A percentile compares a stretch with the other conserved stretches of the same genome.
These are phyloP conservation scores for Calonectria leucothoes DNA, from an alignment of 2,329 filamentous ascomycete species.

Conservation along the genomic window DNA sequence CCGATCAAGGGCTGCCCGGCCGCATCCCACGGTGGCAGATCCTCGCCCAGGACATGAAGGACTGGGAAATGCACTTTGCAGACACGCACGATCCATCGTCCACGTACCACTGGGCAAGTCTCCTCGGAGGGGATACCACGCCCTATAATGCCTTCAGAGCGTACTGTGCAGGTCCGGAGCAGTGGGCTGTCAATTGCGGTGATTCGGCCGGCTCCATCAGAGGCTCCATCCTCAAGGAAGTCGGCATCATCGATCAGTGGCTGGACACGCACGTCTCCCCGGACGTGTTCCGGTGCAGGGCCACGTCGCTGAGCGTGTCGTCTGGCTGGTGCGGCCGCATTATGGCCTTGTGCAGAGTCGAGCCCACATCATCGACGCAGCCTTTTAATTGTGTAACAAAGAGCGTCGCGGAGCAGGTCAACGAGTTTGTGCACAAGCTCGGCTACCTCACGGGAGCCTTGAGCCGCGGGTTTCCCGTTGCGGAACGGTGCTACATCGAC, in stretches of 20 bases:
- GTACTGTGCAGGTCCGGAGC: neutral
- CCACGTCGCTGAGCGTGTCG: neutral
- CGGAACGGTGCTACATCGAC: neutral
- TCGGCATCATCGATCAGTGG: neutral
- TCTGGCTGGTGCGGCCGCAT: neutral
- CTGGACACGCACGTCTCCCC: neutral
- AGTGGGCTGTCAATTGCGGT: neutral
- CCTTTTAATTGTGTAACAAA: neutral
- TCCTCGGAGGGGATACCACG: neutral
- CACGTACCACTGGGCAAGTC: too few relatives aligned
- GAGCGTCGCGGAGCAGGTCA: neutral
- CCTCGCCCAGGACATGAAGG: neutral
- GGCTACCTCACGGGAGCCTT: neutral
- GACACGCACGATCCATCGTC: neutral
- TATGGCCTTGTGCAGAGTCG: neutral
- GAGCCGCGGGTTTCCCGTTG: neutral
- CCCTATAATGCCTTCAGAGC: neutral
- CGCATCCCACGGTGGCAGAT: neutral
- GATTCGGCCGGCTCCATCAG: neutral
- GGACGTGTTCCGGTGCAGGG: neutral
- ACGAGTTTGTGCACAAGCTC: neutral
- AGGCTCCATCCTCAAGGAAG: neutral
- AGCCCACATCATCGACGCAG: neutral
- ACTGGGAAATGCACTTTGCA: neutral
- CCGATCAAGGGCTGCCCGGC: neutral